Conservation (phyloP, 805 yeast genomes). For the Metschnikowia peoriensis region DNA sequence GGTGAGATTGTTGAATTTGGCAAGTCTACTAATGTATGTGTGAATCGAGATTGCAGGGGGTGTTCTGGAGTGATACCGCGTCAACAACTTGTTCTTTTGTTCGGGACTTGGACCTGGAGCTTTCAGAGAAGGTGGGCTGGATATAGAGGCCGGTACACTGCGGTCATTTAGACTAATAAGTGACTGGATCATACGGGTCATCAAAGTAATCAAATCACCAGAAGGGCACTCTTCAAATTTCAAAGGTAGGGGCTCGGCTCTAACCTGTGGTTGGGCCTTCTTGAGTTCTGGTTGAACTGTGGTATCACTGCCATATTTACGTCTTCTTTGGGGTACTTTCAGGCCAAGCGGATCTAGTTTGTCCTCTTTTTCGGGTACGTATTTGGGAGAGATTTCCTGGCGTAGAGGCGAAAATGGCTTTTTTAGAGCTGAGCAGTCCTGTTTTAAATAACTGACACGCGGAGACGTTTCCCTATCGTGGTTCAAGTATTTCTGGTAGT, state of each 20-base stretch:
- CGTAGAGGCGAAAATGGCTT: conserved; percentile 7
- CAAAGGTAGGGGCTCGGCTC: conserved; percentile 35
- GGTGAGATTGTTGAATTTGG: conserved; percentile 82
- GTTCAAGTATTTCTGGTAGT: conserved; percentile 17
- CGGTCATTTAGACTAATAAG: conserved; percentile 74
- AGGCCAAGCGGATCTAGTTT: conserved; percentile 3
- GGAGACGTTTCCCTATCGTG: background rate
- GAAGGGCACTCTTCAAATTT: conserved; percentile 65
- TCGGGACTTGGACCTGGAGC: conserved; percentile 23
- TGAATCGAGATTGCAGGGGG: conserved; percentile 85
- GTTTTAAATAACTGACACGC: background rate
- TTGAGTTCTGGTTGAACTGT: conserved; percentile 8
- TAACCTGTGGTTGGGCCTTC: conserved; percentile 16
- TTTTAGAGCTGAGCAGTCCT: background rate
- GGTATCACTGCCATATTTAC: conserved; percentile 7
- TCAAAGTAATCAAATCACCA: conserved; percentile 66
- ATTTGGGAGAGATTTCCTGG: background rate
- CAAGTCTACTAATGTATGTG: conserved; percentile 66
- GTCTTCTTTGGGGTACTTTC: conserved; percentile 8
- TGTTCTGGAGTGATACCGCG: conserved; percentile 90
- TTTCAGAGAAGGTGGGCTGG: conserved; percentile 23
- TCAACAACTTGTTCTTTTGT: conserved; percentile 40
- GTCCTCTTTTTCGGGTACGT: background rate
- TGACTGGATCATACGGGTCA: conserved; percentile 77
- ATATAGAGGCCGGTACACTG: conserved; percentile 33